A percentile compares a stretch with the other conserved stretches of the same genome.
These are phyloP conservation scores for Pleurotus giganteus DNA, from an alignment of 768 basidiomycete genomes.

Conservation along the genomic window DNA sequence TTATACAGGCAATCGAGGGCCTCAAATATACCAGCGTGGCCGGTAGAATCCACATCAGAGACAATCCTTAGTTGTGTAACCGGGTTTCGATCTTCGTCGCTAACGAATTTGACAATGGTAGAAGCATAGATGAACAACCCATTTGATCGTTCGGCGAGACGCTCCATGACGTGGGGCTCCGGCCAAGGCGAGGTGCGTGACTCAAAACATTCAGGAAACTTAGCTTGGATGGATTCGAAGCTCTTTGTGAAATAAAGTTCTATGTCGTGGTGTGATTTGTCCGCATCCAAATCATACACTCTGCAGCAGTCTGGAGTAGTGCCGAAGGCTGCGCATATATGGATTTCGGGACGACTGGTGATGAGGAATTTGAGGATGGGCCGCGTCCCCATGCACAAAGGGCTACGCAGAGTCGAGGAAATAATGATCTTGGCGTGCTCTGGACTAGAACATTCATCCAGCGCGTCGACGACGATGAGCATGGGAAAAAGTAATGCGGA, in stretches of 20 bases:
- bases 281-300: neutral
- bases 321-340: conserved; percentile 6
- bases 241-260: neutral
- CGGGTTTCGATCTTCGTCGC: conserved; percentile 13
- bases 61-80: conserved; percentile 13
- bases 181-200: neutral
- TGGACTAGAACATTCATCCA: conserved; percentile 14
- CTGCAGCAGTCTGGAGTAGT: neutral
- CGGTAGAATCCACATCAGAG: neutral
- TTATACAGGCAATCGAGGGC: too few species aligned
- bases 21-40: neutral
- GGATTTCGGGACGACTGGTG: conserved; percentile 12
- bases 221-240: too few species aligned
- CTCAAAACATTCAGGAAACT: neutral
- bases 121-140: conserved; percentile 27
- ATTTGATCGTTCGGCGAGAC: conserved; percentile 18
- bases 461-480: conserved; percentile 13
- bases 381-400: neutral
- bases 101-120: conserved; percentile 23
- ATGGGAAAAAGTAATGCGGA: neutral
- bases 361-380: conserved; percentile 10
- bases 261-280: neutral
- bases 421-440: neutral
- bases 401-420: neutral
- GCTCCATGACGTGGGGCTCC: neutral